Evolutionary conservation across 805 yeast species (phyloP).

Genomic region (Candida fluviatilis): DNA sequence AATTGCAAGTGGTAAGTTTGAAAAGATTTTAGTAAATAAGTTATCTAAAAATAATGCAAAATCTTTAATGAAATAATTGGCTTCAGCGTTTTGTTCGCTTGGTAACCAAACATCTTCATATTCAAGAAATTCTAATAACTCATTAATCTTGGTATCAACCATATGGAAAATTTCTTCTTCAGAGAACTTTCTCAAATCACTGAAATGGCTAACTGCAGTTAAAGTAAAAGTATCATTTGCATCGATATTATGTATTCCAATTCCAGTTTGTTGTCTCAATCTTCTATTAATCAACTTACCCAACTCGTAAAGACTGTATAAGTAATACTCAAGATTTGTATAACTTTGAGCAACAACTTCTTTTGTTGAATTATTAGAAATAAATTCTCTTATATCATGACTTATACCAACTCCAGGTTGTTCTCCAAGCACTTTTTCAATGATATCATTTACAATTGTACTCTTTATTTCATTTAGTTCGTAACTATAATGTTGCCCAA

Average conservation of each 20-base stretch:
- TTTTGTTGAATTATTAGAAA: slow-evolving; percentile 62
- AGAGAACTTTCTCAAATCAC: slow-evolving; percentile 60
- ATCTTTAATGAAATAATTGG: slow-evolving; percentile 74
- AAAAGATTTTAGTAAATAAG: slow-evolving; percentile 79
- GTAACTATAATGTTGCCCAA: slow-evolving; percentile 60
- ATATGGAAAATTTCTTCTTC: slow-evolving; percentile 78
- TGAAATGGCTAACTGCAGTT: slow-evolving; percentile 52
- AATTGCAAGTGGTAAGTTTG: slow-evolving; percentile 73
- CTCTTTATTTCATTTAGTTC: slow-evolving; percentile 55
- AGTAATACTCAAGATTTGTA: slow-evolving; percentile 83
- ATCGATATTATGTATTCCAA: slow-evolving; percentile 38
- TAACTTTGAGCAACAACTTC: slow-evolving; percentile 88
- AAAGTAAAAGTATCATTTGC: slow-evolving; percentile 35
- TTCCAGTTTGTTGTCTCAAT: slow-evolving; percentile 34
- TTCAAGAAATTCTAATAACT: slow-evolving; percentile 77
- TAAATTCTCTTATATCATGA: slow-evolving; percentile 50
- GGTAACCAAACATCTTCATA: slow-evolving; percentile 71
- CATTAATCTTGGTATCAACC: slow-evolving; percentile 77
- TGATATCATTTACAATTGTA: slow-evolving; percentile 53
- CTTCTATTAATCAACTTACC: slow-evolving; percentile 41
- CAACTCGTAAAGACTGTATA: slow-evolving; percentile 68
- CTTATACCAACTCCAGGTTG: slow-evolving; percentile 52
- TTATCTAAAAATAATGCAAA: slow-evolving; percentile 81
- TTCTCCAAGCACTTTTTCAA: slow-evolving; percentile 65
- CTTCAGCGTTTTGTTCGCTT: slow-evolving; percentile 46